phyloP scores from a whole-genome alignment of 1,284 basidiomycete species.

The Microbotryum scabiosae region DNA sequence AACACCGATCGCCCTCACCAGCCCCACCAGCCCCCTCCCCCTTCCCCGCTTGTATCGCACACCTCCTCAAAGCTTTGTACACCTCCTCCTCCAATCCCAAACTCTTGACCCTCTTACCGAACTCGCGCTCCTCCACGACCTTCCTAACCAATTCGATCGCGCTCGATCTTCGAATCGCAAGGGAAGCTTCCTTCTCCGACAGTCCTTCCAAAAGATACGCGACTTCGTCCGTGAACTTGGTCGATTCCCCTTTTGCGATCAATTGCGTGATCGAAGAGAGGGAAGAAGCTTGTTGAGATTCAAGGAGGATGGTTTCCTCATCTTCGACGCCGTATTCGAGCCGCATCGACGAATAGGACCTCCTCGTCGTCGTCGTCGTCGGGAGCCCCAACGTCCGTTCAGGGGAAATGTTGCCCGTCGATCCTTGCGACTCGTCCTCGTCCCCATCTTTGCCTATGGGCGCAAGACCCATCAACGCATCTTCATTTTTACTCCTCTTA shows the following conservation, averaged over 20 bases:
- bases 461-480: too few species aligned
- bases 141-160: conserved; percentile 22
- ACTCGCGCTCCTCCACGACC: conserved; percentile 14
- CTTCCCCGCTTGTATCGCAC: neutral
- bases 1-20: conserved; percentile 15
- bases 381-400: too few species aligned
- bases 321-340: too few species aligned
- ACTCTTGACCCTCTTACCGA: conserved; percentile 19
- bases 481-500: too few species aligned
- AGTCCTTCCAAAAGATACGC: conserved; percentile 22
- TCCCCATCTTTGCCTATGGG: too few species aligned
- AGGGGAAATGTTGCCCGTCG: too few species aligned
- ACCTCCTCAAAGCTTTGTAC: conserved; percentile 4
- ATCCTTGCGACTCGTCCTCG: too few species aligned
- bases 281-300: too few species aligned
- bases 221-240: conserved; percentile 23
- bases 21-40: neutral
- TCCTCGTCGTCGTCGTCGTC: too few species aligned
- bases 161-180: conserved; percentile 13
- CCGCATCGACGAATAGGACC: too few species aligned
- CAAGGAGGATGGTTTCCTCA: too few species aligned
- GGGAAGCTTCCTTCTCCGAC: neutral
- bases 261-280: conserved; percentile 3
- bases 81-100: conserved; percentile 19
- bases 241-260: conserved; percentile 21